These are phyloP conservation scores for Kodamaea lidongshanica DNA, from an alignment of 805 yeast species.

Conservation along the genomic window DNA sequence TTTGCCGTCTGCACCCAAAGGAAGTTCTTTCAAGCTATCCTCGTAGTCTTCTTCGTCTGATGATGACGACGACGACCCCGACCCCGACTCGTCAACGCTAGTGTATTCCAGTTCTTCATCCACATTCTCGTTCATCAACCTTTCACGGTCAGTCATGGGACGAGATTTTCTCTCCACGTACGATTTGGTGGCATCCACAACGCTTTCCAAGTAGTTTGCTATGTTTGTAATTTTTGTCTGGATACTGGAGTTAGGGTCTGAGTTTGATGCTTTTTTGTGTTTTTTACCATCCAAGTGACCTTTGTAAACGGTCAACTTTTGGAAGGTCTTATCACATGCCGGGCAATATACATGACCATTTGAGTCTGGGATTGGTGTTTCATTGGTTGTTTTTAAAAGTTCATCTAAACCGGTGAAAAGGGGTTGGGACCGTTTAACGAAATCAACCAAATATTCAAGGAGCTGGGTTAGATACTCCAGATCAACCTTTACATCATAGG, in stretches of 20 bases:
- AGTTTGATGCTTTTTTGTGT: slow-evolving; percentile 48
- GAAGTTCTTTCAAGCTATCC: slow-evolving; percentile 51
- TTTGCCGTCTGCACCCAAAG: slow-evolving; percentile 80
- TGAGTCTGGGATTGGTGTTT: slow-evolving; percentile 13
- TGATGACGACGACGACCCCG: slow-evolving; percentile 21
- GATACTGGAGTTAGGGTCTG: slow-evolving; percentile 2
- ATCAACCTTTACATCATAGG: slow-evolving; percentile 16
- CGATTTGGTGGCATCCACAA: slow-evolving; percentile 44
- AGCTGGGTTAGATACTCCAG: slow-evolving; percentile 40
- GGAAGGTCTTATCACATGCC: slow-evolving; percentile 57
- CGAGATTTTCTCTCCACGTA: slow-evolving; percentile 62
- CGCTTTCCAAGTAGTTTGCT: slow-evolving; percentile 3
- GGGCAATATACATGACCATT: slow-evolving; percentile 46
- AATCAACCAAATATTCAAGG: slow-evolving; percentile 44
- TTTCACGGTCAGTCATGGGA: slow-evolving; percentile 60
- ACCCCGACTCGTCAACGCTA: slow-evolving; percentile 22
- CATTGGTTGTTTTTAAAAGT: slow-evolving; percentile 6
- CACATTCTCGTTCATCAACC: slow-evolving; percentile 36
- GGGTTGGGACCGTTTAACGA: slow-evolving; percentile 44
- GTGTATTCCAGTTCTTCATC: slow-evolving; percentile 40
- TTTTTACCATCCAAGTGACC: slow-evolving; percentile 72
- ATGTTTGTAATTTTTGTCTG: slow-evolving; percentile 5
- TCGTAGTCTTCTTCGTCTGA: slow-evolving; percentile 23
- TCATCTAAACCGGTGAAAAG: slow-evolving; percentile 33
- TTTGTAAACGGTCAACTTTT: slow-evolving; percentile 57